These are phyloP conservation scores for Daldinia sp. DNA, from an alignment of 2,329 filamentous ascomycete genomes.

Conservation along the genomic window DNA sequence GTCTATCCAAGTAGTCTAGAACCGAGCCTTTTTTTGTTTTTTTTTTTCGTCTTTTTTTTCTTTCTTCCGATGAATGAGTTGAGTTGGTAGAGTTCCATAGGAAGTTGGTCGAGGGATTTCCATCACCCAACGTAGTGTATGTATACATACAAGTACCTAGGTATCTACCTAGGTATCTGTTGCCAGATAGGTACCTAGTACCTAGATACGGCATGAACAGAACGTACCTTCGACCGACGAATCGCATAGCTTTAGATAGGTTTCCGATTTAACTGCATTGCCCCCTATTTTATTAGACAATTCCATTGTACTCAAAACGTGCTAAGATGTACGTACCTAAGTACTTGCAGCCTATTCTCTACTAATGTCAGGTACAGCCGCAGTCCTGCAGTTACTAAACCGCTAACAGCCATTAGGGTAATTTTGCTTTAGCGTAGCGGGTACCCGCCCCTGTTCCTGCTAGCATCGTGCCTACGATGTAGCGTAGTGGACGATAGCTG, in stretches of 20 bases:
- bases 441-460: constrained; percentile 13
- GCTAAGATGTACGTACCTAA: too few species aligned
- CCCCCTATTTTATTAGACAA: neutral
- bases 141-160: too few species aligned
- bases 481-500: neutral
- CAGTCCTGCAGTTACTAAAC: neutral
- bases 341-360: constrained; percentile 20
- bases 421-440: constrained; percentile 18
- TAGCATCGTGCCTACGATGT: neutral
- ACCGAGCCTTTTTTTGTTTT: constrained; percentile 15
- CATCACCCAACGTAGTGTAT: too few species aligned
- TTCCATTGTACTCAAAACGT: constrained; percentile 17
- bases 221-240: too few species aligned
- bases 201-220: too few species aligned
- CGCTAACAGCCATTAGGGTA: constrained; percentile 6
- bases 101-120: constrained; percentile 16
- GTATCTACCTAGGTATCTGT: too few species aligned
- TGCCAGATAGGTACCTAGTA: too few species aligned
- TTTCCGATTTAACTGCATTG: neutral
- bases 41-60: too few species aligned
- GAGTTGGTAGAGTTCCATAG: neutral
- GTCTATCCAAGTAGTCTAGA: constrained; percentile 15
- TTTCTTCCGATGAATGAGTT: neutral
- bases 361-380: constrained; percentile 35
- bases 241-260: constrained; percentile 1